phyloP scores from a whole-genome alignment of 257 asterid genomes.

The Plantago ovata region DNA sequence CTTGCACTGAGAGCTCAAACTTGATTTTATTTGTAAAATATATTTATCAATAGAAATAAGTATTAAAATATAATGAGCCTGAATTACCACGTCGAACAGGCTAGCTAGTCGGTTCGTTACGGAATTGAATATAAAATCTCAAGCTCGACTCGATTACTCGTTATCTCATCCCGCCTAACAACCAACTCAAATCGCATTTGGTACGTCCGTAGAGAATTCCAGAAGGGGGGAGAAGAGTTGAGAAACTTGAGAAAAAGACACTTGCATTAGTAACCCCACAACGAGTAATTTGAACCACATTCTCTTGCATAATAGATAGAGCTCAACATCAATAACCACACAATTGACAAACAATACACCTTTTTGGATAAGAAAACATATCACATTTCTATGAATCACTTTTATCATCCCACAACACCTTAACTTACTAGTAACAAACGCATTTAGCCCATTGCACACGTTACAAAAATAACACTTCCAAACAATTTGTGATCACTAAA shows the following conservation, averaged over 20 bases:
- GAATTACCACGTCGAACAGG: too few relatives aligned
- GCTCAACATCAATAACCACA: slow-evolving; percentile 13
- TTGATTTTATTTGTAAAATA: too few relatives aligned
- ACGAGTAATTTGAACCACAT: slow-evolving; percentile 12
- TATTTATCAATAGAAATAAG: too few relatives aligned
- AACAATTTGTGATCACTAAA: slow-evolving; percentile 4
- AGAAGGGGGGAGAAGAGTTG: background rate
- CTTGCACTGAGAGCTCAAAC: too few relatives aligned
- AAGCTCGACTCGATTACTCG: too few relatives aligned
- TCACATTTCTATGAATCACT: slow-evolving; percentile 18
- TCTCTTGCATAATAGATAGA: slow-evolving; percentile 15
- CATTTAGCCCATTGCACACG: background rate
- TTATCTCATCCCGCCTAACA: too few relatives aligned
- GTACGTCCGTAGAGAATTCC: background rate
- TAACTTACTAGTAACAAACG: background rate
- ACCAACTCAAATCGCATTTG: too few relatives aligned
- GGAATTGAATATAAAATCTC: too few relatives aligned
- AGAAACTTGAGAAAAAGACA: too few relatives aligned
- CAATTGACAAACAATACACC: slow-evolving; percentile 14
- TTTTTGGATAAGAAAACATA: slow-evolving; percentile 35
- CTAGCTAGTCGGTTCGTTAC: too few relatives aligned
- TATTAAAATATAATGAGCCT: too few relatives aligned
- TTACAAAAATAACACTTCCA: background rate
- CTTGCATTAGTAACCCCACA: slow-evolving; percentile 3
- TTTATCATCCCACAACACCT: background rate